Evolutionary conservation across 129 eudicot species (phyloP).

Genomic region (Arctium minus): DNA sequence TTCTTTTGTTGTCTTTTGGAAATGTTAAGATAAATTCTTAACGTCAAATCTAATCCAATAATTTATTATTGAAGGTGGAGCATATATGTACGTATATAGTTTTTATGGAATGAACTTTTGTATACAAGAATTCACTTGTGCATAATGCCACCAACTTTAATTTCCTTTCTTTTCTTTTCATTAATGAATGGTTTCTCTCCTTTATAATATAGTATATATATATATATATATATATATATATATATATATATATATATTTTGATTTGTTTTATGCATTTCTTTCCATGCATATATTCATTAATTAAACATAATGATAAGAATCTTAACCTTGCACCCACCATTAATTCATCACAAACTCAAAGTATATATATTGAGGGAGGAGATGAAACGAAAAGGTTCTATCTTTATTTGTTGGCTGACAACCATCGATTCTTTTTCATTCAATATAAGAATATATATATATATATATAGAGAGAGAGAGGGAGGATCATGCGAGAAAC

Average conservation of each 20-base stretch:
- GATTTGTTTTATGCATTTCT: neutral
- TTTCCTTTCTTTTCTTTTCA: neutral
- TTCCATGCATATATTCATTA: conserved; percentile 6
- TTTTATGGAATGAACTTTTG: conserved; percentile 4
- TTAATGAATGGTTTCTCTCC: neutral
- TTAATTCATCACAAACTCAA: neutral
- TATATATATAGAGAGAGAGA: no score
- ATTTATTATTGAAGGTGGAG: no score
- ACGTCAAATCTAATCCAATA: no score
- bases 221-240: no score
- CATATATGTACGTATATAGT: no score
- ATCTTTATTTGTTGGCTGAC: neutral
- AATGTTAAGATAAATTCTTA: no score
- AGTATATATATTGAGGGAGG: neutral
- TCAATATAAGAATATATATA: conserved; percentile 12
- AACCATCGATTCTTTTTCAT: neutral
- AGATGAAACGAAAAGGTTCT: neutral
- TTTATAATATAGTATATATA: neutral
- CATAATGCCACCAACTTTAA: neutral
- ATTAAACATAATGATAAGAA: neutral
- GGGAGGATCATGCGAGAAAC: no score
- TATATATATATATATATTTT: neutral
- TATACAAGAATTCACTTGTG: conserved; percentile 8
- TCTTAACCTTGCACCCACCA: conserved; percentile 5
- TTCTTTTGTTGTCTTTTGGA: no score